Base-by-base conservation (phyloP, 2,329 filamentous ascomycete genomes). In the Diplocarpon mali region DNA sequence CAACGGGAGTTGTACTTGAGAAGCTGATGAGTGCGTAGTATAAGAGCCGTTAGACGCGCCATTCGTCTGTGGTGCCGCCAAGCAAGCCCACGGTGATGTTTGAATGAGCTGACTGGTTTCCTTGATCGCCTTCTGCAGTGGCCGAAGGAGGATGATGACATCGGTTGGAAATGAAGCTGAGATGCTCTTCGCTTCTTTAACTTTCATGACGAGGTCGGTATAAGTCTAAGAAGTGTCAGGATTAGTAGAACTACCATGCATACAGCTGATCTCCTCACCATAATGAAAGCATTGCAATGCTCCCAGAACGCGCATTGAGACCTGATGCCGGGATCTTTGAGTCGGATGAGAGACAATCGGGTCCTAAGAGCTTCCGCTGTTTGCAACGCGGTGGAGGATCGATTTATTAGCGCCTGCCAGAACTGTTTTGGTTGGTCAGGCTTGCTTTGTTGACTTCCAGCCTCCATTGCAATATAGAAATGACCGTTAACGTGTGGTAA, bases 111-210 rank as follows among this genome's bases (percentile, higher is more conserved):
- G 76, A 47, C 75, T 83, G 11, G 85, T 85, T 59, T 94, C 85
- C 60, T 89, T 88, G 59, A 92, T 81, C 47, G 78, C 79, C 54
- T 80, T 80, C 59, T 95, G 89, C 37, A 95, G 77, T 2, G 87
- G 87, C 47, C 83, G 78, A 54, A 95, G 75, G 43, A 85, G 74
- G 20, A 75, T 67, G 59, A 85, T 79, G 36, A 88, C 81, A 52
- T 93, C 85, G 20, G 73, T 67, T 2, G 76, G 72, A 7, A 81
- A 62, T 36, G 71, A 67, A 24, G 75, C 65, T 36, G 60, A 57
- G 2, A 50, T 35, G 66, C 67, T 55, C 69, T 72, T 62, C 64
- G 67, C 44, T 45, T 70, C 65, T 60, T 76, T 80, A 52, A 84
- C 71, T 57, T 73, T 73, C 30, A 65, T 67, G 4, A 76, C 80